Percentiles rank a stretch among this genome's conserved stretches.
phyloP scores from a whole-genome alignment of 2,329 filamentous ascomycete species.

The Mollisiaceae sp. region DNA sequence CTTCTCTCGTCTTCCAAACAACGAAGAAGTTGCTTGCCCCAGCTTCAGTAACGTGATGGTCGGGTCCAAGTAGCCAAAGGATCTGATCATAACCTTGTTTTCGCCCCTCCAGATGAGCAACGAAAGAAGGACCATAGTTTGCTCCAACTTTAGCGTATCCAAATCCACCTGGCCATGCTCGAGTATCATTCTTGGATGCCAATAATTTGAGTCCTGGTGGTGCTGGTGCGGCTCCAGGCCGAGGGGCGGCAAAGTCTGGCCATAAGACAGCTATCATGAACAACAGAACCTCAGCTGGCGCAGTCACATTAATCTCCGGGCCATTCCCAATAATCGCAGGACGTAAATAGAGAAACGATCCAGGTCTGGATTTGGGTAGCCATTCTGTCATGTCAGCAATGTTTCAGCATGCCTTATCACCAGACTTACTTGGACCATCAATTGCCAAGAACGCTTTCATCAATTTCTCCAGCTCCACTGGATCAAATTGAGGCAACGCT shows the following conservation, averaged over 20 bases:
- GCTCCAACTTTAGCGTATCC: conserved; percentile 92
- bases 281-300: conserved; percentile 80
- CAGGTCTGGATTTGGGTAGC: conserved; percentile 72
- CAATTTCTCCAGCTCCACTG: conserved; percentile 74
- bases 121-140: conserved; percentile 86
- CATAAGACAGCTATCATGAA: conserved; percentile 76
- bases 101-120: conserved; percentile 76
- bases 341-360: conserved; percentile 80
- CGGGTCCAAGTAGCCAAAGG: conserved; percentile 81
- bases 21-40: conserved; percentile 93
- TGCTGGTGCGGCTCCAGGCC: conserved; percentile 48
- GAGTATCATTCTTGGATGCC: conserved; percentile 79
- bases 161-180: conserved; percentile 92
- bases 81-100: conserved; percentile 82
- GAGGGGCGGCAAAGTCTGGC: conserved; percentile 44
- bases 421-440: conserved; percentile 59
- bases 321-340: conserved; percentile 88
- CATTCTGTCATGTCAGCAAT: conserved; percentile 57
- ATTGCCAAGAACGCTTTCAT: conserved; percentile 72
- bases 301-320: conserved; percentile 78
- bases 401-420: not conserved
- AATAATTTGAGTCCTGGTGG: conserved; percentile 70
- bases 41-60: conserved; percentile 81
- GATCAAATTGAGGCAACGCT: conserved; percentile 74
- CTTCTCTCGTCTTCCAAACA: conserved; percentile 72